phyloP scores from a whole-genome alignment of 306 rosid genomes.

The Cucurbita pepo region DNA sequence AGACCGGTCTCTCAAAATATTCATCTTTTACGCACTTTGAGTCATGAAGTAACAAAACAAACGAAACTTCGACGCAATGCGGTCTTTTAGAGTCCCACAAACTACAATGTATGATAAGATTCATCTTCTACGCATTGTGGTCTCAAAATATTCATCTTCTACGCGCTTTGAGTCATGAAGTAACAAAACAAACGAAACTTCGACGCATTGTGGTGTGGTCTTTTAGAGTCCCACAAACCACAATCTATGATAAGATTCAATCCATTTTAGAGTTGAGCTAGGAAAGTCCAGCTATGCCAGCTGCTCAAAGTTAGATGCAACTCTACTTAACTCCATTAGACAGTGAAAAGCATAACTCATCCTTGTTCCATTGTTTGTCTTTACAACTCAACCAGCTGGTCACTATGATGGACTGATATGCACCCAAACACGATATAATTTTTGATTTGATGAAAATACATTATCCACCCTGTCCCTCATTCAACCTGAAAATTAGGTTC shows the following conservation, averaged over 20 bases:
- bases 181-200: background rate
- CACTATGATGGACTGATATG: background rate
- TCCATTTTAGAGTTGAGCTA: background rate
- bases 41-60: background rate
- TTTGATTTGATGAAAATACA: background rate
- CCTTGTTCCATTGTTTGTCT: background rate
- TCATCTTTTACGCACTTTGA: no score
- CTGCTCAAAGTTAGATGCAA: slow-evolving; percentile 2
- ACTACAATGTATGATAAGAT: background rate
- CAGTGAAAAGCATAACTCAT: slow-evolving; percentile 2
- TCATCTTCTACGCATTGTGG: no score
- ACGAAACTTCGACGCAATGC: background rate
- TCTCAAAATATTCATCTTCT: no score
- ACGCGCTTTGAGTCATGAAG: no score
- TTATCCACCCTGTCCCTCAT: background rate
- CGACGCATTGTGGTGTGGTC: background rate
- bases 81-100: background rate
- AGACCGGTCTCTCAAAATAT: no score
- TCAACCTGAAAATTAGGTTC: background rate
- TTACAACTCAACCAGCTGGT: background rate
- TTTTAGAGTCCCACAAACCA: background rate
- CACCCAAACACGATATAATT: background rate
- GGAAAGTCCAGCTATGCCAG: slow-evolving; percentile 4
- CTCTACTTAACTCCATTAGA: background rate
- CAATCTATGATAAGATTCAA: background rate